These are phyloP conservation scores for Quercus wislizeni DNA, from an alignment of 306 rosid species.

Conservation along the genomic window DNA sequence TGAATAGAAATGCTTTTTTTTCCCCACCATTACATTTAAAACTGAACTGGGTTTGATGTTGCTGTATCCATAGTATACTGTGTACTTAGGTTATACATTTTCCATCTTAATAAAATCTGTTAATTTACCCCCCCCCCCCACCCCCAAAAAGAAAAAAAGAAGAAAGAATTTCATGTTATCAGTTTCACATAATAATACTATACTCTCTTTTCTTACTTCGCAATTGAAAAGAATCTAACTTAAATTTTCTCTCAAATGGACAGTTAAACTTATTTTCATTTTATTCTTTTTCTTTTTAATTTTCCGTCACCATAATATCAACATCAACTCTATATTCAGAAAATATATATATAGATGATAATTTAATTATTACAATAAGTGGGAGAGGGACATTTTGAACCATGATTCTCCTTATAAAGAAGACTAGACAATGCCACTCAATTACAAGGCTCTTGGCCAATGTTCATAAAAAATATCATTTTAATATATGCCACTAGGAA, in stretches of 20 bases:
- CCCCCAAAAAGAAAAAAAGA: too few species aligned
- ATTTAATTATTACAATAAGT: too few species aligned
- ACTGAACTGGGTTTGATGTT: neutral
- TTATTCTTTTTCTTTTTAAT: neutral
- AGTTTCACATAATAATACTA: neutral
- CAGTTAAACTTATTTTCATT: neutral
- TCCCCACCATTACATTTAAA: neutral
- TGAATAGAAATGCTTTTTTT: neutral
- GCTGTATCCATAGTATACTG: too few species aligned
- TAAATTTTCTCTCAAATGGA: neutral
- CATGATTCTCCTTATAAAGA: too few species aligned
- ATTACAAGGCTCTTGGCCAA: too few species aligned
- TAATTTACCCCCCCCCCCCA: too few species aligned
- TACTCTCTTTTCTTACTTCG: neutral
- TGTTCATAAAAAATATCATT: neutral
- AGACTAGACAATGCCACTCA: too few species aligned
- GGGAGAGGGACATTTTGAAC: too few species aligned
- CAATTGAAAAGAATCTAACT: neutral
- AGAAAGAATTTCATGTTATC: neutral
- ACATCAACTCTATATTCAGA: constrained; percentile 13
- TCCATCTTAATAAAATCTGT: too few species aligned
- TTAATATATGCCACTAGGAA: neutral
- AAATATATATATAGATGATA: neutral
- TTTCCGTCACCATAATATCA: constrained; percentile 6
- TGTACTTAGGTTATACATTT: too few species aligned